These are phyloP conservation scores for Kurtzmaniella fragi DNA, from an alignment of 805 yeast genomes.

Conservation along the genomic window DNA sequence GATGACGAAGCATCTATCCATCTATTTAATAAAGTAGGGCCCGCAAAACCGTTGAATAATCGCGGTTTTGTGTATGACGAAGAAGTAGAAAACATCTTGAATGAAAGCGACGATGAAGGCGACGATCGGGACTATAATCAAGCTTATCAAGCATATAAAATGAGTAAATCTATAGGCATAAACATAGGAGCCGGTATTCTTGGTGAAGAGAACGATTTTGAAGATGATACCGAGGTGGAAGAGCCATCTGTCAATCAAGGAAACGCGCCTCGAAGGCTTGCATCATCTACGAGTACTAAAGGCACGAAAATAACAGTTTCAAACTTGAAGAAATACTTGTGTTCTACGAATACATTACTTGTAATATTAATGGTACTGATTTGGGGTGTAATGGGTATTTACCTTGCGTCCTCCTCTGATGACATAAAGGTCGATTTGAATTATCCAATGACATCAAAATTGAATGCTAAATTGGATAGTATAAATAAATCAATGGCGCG, in stretches of 20 bases:
- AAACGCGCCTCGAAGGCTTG: too few species aligned
- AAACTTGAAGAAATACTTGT: too few species aligned
- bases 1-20: slow-evolving; percentile 41
- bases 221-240: slow-evolving; percentile 7
- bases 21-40: slow-evolving; percentile 31
- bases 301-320: too few species aligned
- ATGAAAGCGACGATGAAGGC: slow-evolving; percentile 11
- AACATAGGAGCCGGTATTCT: slow-evolving; percentile 15
- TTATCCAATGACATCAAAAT: too few species aligned
- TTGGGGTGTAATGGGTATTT: too few species aligned
- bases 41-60: slow-evolving; percentile 27
- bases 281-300: too few species aligned
- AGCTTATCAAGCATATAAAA: slow-evolving; percentile 10
- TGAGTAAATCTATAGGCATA: neutral
- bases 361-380: too few species aligned
- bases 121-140: slow-evolving; percentile 10
- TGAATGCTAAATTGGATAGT: too few species aligned
- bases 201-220: slow-evolving; percentile 6
- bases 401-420: too few species aligned
- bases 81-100: slow-evolving; percentile 14
- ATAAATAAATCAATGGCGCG: too few species aligned
- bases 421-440: too few species aligned
- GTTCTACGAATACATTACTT: too few species aligned
- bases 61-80: slow-evolving; percentile 9
- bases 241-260: neutral